Conservation (phyloP, 148 eudicot species). For the Nyssa sinensis region DNA sequence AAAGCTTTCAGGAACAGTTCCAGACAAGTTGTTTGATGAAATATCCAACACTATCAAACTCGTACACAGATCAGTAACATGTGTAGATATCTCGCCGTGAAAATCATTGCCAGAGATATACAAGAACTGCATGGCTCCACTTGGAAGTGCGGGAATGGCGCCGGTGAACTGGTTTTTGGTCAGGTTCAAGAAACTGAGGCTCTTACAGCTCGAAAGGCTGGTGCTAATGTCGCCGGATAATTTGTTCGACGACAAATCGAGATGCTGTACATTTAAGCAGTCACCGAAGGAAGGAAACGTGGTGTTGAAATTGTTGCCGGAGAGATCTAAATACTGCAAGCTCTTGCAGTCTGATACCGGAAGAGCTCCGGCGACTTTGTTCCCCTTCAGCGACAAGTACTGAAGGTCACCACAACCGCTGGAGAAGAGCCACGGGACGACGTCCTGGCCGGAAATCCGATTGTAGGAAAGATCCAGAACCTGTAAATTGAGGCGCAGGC, state of each 20-base stretch:
- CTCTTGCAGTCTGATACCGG: slow-evolving; percentile 38
- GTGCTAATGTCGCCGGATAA: slow-evolving; percentile 41
- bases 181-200: slow-evolving; percentile 53
- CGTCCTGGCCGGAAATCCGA: slow-evolving; percentile 36
- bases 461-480: slow-evolving; percentile 68
- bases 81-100: slow-evolving; percentile 37
- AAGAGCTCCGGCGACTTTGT: slow-evolving; percentile 50
- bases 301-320: slow-evolving; percentile 57
- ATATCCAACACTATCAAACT: slow-evolving; percentile 57
- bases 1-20: slow-evolving; percentile 62
- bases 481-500: slow-evolving; percentile 27
- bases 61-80: slow-evolving; percentile 45
- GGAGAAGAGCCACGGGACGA: slow-evolving; percentile 55
- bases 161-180: slow-evolving; percentile 50
- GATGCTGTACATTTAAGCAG: slow-evolving; percentile 42
- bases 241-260: slow-evolving; percentile 73
- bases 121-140: slow-evolving; percentile 34
- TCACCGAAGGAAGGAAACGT: slow-evolving; percentile 39
- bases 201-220: slow-evolving; percentile 38
- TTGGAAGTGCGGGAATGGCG: slow-evolving; percentile 36
- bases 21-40: slow-evolving; percentile 62
- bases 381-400: slow-evolving; percentile 49
- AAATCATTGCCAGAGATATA: slow-evolving; percentile 48
- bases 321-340: slow-evolving; percentile 59
- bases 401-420: slow-evolving; percentile 39